Base-by-base conservation (phyloP, 2,329 filamentous ascomycete genomes). In the Rachicladosporium sp. region DNA sequence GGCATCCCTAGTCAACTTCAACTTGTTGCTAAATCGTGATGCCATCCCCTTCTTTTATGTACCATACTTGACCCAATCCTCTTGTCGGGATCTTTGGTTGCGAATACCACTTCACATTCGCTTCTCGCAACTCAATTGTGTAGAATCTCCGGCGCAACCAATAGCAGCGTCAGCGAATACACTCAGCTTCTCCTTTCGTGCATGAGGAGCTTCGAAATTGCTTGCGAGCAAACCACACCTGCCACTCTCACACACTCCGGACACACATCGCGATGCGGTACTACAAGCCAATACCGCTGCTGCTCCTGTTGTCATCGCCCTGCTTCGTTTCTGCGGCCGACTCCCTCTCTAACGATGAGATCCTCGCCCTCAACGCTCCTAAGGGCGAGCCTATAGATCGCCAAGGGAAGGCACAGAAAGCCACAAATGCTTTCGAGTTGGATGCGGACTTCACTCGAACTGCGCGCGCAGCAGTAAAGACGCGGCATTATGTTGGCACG, bases 211-310 rank as follows among this genome's bases (percentile, higher is more conserved):
- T 27, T 7, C 23, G 23, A 27, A 27, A 6, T 27, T 27, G 23
- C 23, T 27, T 27, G 23, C 8, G 23, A 27, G 23, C 23, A 27
- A 27, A 27, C 23, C 23, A 27, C 23, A 27, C 8, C 23, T 27
- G 23, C 23, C 35, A 30, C 11, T 19, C 10, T 30, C 35, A 30
- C 34, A 36, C 10, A 37, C 29, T 31, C 33, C 37, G 43, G 35
- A 42, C 40, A 35, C 29, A 37, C n/a, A 37, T 27, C 60, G 67
- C 50, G 49, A 82, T 83, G 78, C 76, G 70, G 61, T 61, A 80
- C 51, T 68, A 68, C 36, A 42, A 44, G 27, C 47, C 49, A 4
- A 50, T 55, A 60, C 70, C 70, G 41, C 67, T 74, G 23, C 58
- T 82, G 15, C 59, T 82, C 36, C 64, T 82, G 29, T 69, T 82